Conservation (phyloP, 352 stramenopile genomes). For the Phytophthora ohioensis region DNA sequence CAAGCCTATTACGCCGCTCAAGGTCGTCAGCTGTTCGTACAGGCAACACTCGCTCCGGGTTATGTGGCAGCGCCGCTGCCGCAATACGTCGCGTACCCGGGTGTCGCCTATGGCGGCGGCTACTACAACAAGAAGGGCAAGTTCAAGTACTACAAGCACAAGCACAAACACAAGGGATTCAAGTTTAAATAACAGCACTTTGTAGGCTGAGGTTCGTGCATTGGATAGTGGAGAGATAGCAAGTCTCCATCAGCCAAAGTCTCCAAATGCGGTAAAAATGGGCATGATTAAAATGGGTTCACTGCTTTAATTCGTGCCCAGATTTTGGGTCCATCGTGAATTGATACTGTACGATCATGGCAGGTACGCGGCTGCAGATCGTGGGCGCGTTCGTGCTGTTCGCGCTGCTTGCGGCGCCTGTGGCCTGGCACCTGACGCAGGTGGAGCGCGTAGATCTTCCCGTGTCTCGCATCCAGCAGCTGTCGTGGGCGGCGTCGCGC, state of each 20-base stretch:
- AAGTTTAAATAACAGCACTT: slow-evolving; percentile 53
- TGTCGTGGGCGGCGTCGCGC: slow-evolving; percentile 48
- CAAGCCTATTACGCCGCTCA: slow-evolving; percentile 78
- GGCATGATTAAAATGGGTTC: too few relatives aligned
- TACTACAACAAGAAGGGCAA: slow-evolving; percentile 70
- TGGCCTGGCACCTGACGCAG: slow-evolving; percentile 75
- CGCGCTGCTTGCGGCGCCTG: slow-evolving; percentile 61
- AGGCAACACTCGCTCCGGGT: slow-evolving; percentile 54
- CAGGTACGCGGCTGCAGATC: slow-evolving; percentile 78
- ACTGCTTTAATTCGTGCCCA: not conserved
- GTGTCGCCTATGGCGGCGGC: slow-evolving; percentile 62
- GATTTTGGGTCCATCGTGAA: slow-evolving; percentile 10
- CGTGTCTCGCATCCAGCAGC: slow-evolving; percentile 57
- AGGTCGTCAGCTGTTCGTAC: slow-evolving; percentile 72
- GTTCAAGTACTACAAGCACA: slow-evolving; percentile 64
- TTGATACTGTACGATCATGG: slow-evolving; percentile 49
- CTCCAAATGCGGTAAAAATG: slow-evolving; percentile 3
- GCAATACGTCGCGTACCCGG: slow-evolving; percentile 68
- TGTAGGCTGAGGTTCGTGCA: not conserved
- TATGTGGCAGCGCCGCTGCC: slow-evolving; percentile 57
- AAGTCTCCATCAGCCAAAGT: not conserved
- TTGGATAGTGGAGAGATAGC: not conserved
- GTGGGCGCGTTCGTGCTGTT: slow-evolving; percentile 82
- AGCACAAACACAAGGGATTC: slow-evolving; percentile 61
- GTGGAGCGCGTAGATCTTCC: slow-evolving; percentile 73